Percentiles rank a stretch among this genome's conserved stretches.
Conservation (phyloP, 73 alveolate species). For the Tetrahymena borealis region DNA sequence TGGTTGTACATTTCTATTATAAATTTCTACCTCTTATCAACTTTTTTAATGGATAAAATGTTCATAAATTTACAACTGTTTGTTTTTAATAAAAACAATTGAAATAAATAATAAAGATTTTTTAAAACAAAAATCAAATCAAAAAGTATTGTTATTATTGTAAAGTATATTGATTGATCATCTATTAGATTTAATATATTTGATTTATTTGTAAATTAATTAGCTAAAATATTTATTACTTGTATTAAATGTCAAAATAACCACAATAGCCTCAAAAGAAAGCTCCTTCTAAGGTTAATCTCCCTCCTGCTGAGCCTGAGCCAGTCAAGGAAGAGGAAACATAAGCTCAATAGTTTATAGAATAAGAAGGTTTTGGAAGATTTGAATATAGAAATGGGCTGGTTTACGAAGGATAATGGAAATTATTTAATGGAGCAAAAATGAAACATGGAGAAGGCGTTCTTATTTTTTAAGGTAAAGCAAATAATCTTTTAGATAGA, state of each 20-base stretch:
- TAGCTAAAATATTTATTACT: no score
- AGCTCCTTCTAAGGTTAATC: not conserved
- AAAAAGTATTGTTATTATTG: not conserved
- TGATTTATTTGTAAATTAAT: not conserved
- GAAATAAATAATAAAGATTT: not conserved
- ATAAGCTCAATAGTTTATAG: not conserved
- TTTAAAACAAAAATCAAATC: not conserved
- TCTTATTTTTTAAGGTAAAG: conserved; percentile 44
- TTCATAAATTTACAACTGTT: not conserved
- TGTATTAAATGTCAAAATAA: not conserved
- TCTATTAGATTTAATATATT: not conserved
- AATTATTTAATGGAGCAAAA: conserved; percentile 61
- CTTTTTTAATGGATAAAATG: not conserved
- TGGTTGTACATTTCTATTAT: not conserved
- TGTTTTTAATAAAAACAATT: not conserved
- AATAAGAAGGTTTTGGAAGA: conserved; percentile 56
- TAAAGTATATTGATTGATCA: not conserved
- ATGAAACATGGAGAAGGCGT: conserved; percentile 85
- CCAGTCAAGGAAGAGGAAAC: not conserved
- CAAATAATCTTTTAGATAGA: no score
- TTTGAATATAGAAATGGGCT: conserved; percentile 79
- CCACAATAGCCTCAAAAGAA: not conserved
- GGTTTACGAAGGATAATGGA: conserved; percentile 81
- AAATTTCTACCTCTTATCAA: not conserved
- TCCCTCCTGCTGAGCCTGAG: not conserved